Percentiles rank a stretch among this genome's conserved stretches.
These are phyloP conservation scores for Tricholoma hemisulphureum DNA, from an alignment of 768 basidiomycete genomes.

Conservation along the genomic window DNA sequence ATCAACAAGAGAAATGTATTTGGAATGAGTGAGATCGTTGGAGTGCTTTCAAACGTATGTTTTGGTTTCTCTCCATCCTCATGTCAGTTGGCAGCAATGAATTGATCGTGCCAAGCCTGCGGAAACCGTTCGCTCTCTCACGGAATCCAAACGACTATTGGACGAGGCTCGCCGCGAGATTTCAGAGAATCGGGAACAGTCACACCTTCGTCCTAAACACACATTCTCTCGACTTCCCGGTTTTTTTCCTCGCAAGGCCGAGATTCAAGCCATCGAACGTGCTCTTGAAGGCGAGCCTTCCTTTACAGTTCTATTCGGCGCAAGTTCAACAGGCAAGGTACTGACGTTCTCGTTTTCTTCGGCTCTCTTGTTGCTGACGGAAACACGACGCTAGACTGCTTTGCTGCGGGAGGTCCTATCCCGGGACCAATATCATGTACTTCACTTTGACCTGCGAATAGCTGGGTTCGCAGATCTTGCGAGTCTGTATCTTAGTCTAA, in stretches of 20 bases:
- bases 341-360: not conserved
- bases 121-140: constrained; percentile 74
- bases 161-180: constrained; percentile 80
- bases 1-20: constrained; percentile 72
- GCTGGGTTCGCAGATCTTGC: constrained; percentile 80
- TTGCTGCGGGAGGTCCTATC: constrained; percentile 77
- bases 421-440: constrained; percentile 66
- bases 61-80: not conserved
- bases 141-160: constrained; percentile 71
- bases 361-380: not conserved
- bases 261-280: constrained; percentile 64
- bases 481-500: constrained; percentile 75
- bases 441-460: constrained; percentile 82
- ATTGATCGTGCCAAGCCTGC: constrained; percentile 51
- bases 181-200: constrained; percentile 60
- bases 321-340: constrained; percentile 81
- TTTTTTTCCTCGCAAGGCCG: constrained; percentile 68
- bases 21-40: constrained; percentile 75
- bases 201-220: constrained; percentile 69
- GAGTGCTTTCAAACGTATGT: constrained; percentile 72
- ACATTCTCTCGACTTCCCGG: constrained; percentile 76
- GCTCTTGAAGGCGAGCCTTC: constrained; percentile 69
- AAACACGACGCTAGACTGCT: constrained; percentile 54
- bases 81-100: not conserved
- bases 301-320: constrained; percentile 79